A percentile compares a stretch with the other conserved stretches of the same genome.
phyloP scores from a whole-genome alignment of 192 early-diverging fungal species.

The Ramicandelaber brevisporus region DNA sequence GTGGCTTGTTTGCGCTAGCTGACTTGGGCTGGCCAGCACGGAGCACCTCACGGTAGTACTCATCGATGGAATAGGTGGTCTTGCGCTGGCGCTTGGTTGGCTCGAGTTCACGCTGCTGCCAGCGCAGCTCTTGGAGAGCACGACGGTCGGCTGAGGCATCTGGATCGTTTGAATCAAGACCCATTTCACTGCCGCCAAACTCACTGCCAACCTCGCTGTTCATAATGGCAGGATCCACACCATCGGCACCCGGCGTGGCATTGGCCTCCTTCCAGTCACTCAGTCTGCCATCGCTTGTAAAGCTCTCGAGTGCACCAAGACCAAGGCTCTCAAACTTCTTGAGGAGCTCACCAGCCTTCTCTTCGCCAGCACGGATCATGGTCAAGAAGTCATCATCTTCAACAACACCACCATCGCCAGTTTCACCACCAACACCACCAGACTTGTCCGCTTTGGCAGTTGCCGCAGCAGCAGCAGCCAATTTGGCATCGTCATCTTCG shows the following conservation, averaged over 20 bases:
- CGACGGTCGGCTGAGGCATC: slow-evolving; percentile 12
- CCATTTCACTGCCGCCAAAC: too few species aligned
- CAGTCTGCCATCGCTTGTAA: too few species aligned
- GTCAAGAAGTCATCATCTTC: slow-evolving; percentile 56
- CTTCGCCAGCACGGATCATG: slow-evolving; percentile 57
- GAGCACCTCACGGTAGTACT: slow-evolving; percentile 76
- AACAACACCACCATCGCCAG: slow-evolving; percentile 15
- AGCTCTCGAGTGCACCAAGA: slow-evolving; percentile 81
- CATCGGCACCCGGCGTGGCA: slow-evolving; percentile 85
- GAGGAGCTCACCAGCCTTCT: slow-evolving; percentile 70
- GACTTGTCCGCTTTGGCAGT: slow-evolving; percentile 9
- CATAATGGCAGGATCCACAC: slow-evolving; percentile 52
- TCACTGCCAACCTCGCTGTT: too few species aligned
- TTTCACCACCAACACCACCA: slow-evolving; percentile 7
- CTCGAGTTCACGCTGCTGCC: too few species aligned
- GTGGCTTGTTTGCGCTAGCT: slow-evolving; percentile 28
- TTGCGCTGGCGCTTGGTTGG: slow-evolving; percentile 88
- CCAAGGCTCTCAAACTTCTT: slow-evolving; percentile 73
- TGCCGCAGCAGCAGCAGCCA: slow-evolving; percentile 5
- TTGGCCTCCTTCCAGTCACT: slow-evolving; percentile 23
- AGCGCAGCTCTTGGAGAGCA: too few species aligned
- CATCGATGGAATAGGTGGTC: slow-evolving; percentile 71
- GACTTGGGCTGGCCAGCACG: too few species aligned
- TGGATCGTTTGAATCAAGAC: too few species aligned
- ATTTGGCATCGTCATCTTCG: too few species aligned